A percentile compares a stretch with the other conserved stretches of the same genome.
Conservation (phyloP, 2,329 filamentous ascomycete genomes). For the Ophiocordyceps robertsii region DNA sequence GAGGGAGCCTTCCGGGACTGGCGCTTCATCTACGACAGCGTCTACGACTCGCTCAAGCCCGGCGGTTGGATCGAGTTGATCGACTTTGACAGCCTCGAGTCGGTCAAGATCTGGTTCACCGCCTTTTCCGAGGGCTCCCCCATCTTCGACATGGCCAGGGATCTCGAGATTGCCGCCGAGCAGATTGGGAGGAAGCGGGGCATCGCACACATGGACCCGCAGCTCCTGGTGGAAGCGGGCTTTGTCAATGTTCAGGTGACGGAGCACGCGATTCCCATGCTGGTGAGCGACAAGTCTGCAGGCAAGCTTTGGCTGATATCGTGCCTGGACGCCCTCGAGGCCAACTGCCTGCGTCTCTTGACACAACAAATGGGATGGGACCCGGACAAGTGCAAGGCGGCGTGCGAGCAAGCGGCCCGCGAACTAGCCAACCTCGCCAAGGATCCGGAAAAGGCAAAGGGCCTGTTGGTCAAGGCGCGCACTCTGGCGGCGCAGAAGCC, state of each 20-base stretch:
- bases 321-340: slow-evolving; percentile 36
- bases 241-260: slow-evolving; percentile 36
- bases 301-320: slow-evolving; percentile 41
- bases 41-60: slow-evolving; percentile 38
- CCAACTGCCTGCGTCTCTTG: slow-evolving; percentile 32
- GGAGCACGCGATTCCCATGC: slow-evolving; percentile 35
- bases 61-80: slow-evolving; percentile 44
- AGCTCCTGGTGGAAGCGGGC: slow-evolving; percentile 30
- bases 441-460: slow-evolving; percentile 26
- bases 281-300: slow-evolving; percentile 27
- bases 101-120: slow-evolving; percentile 15
- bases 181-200: slow-evolving; percentile 31
- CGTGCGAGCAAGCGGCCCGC: slow-evolving; percentile 31
- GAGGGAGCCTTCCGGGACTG: slow-evolving; percentile 43
- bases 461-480: slow-evolving; percentile 32
- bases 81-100: slow-evolving; percentile 36
- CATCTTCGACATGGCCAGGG: slow-evolving; percentile 26
- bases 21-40: slow-evolving; percentile 38
- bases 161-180: slow-evolving; percentile 28
- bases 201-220: slow-evolving; percentile 29
- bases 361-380: slow-evolving; percentile 41
- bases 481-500: slow-evolving; percentile 39
- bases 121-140: slow-evolving; percentile 30
- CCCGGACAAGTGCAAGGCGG: slow-evolving; percentile 29
- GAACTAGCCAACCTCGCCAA: slow-evolving; percentile 36